A percentile compares a stretch with the other conserved stretches of the same genome.
These are phyloP conservation scores for Ascochyta pisi DNA, from an alignment of 2,329 filamentous ascomycete genomes.

Conservation along the genomic window DNA sequence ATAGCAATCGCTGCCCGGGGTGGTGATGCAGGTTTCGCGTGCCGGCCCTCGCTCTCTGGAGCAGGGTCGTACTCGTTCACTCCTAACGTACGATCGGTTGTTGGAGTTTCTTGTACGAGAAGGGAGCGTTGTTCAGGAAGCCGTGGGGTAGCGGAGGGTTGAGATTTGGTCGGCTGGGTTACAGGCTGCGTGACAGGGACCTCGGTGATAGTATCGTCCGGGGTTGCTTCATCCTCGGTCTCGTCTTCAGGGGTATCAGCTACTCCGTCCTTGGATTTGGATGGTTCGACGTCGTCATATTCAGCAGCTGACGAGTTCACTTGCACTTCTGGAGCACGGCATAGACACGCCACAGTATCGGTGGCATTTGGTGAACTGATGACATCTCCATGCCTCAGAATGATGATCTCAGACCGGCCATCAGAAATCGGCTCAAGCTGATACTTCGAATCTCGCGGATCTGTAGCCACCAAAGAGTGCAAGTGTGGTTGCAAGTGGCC, in stretches of 20 bases:
- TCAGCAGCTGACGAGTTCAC: constrained; percentile 42
- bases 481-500: not conserved
- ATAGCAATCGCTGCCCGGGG: not conserved
- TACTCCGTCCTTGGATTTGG: constrained; percentile 4
- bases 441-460: constrained; percentile 24
- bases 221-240: constrained; percentile 35
- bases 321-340: constrained; percentile 34
- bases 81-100: constrained; percentile 23
- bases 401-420: constrained; percentile 30
- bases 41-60: not conserved
- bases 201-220: constrained; percentile 26
- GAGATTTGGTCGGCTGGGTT: constrained; percentile 17
- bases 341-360: constrained; percentile 24
- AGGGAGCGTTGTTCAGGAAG: constrained; percentile 32
- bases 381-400: constrained; percentile 39
- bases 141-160: constrained; percentile 31
- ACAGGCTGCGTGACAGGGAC: constrained; percentile 25
- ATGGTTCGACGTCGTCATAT: constrained; percentile 5
- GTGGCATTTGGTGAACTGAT: constrained; percentile 24
- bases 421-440: constrained; percentile 26
- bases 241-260: constrained; percentile 23
- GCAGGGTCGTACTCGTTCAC: not conserved
- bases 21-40: not conserved
- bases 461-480: not conserved
- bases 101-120: constrained; percentile 45